A percentile compares a stretch with the other conserved stretches of the same genome.
phyloP scores from a whole-genome alignment of 2,329 filamentous ascomycete genomes.

The Epichloe uncinata region DNA sequence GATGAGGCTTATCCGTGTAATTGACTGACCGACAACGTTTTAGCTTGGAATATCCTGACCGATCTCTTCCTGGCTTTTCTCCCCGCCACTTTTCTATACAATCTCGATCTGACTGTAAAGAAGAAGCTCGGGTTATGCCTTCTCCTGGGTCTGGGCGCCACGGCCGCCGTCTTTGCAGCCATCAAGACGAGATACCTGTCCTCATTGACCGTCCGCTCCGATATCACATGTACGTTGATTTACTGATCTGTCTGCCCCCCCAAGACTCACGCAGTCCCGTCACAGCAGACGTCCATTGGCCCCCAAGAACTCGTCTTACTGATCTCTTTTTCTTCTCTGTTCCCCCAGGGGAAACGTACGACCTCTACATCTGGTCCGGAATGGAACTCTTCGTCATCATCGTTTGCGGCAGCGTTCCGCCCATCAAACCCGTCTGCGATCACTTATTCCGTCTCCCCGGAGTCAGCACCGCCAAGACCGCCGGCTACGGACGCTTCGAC shows the following conservation, averaged over 20 bases:
- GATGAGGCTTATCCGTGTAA: no score
- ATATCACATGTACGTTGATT: constrained; percentile 1
- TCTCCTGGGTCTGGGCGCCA: constrained; percentile 1
- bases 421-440: constrained; percentile 5
- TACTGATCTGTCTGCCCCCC: no score
- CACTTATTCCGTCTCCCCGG: background rate
- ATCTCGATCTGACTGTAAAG: background rate
- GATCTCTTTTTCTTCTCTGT: no score
- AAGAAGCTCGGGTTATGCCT: constrained; percentile 3
- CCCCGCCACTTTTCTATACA: constrained; percentile 3
- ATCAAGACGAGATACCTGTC: constrained; percentile 2
- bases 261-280: no score
- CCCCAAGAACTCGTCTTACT: no score
- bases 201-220: background rate
- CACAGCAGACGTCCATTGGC: no score
- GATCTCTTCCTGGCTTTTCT: constrained; percentile 3
- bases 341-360: background rate
- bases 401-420: constrained; percentile 4
- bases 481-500: background rate
- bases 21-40: background rate
- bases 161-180: constrained; percentile 2
- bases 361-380: constrained; percentile 3
- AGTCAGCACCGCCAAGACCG: background rate
- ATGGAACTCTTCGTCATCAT: constrained; percentile 6
- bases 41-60: constrained; percentile 4